These are phyloP conservation scores for Chlorella sp. DNA, from an alignment of 139 green algal species.

Conservation along the genomic window DNA sequence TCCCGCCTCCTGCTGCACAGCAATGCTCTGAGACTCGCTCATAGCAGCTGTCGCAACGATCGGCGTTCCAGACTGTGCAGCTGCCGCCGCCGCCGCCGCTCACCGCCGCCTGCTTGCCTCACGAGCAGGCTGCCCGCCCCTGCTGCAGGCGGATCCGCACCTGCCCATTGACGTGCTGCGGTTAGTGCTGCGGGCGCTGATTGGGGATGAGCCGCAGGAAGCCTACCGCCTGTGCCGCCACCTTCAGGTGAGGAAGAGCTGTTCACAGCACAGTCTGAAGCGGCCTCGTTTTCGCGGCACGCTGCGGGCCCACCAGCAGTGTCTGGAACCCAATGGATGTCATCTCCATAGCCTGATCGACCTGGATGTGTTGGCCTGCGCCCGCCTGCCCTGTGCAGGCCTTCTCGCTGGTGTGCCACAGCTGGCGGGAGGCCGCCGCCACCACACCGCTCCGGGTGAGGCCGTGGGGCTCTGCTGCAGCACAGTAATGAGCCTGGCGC, in stretches of 20 bases:
- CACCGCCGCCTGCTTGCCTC: not conserved
- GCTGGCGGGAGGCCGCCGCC: constrained; percentile 1
- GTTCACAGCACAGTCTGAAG: too few relatives aligned
- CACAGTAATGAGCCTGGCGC: too few relatives aligned
- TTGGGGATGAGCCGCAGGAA: constrained; percentile 18
- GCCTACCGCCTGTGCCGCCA: not conserved
- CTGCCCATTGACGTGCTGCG: constrained; percentile 25
- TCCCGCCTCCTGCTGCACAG: too few relatives aligned
- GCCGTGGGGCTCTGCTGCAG: too few relatives aligned
- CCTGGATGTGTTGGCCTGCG: too few relatives aligned
- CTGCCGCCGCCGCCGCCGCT: not conserved
- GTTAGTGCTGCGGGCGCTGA: constrained; percentile 8
- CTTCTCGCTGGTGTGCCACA: constrained; percentile 1
- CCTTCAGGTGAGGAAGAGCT: not conserved
- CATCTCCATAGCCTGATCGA: too few relatives aligned
- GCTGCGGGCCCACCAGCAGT: too few relatives aligned
- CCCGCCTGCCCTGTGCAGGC: not conserved
- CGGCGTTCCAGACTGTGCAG: too few relatives aligned
- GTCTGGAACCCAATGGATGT: too few relatives aligned
- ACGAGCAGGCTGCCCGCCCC: not conserved
- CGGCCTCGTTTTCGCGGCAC: too few relatives aligned
- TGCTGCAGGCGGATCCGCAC: not conserved
- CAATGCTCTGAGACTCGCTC: too few relatives aligned
- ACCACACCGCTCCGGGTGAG: constrained; percentile 13
- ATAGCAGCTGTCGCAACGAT: too few relatives aligned